Conservation (phyloP, 345 rosid species). For the Lumnitzera racemosa region DNA sequence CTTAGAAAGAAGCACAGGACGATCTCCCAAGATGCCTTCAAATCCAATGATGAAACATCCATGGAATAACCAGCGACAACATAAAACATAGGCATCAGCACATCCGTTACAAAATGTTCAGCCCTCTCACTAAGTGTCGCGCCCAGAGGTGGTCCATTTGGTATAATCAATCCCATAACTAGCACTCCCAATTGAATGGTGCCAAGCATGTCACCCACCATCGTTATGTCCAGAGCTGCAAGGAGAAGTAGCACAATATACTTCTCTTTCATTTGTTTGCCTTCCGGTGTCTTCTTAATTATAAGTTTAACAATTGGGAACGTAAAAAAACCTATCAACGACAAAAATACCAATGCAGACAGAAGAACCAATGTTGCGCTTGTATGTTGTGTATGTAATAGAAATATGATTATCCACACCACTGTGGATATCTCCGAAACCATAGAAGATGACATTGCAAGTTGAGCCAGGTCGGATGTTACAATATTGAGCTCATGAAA, state of each 20-base stretch:
- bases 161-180: slow-evolving; percentile 16
- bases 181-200: slow-evolving; percentile 10
- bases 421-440: neutral
- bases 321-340: neutral
- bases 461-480: slow-evolving; percentile 13
- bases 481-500: slow-evolving; percentile 15
- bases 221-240: neutral
- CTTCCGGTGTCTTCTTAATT: slow-evolving; percentile 1
- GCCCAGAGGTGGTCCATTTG: slow-evolving; percentile 22
- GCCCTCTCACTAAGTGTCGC: slow-evolving; percentile 15
- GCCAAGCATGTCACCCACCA: slow-evolving; percentile 4
- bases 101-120: slow-evolving; percentile 16
- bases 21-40: neutral
- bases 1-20: neutral
- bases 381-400: neutral
- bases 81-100: slow-evolving; percentile 22
- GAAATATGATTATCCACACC: neutral
- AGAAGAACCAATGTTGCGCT: neutral
- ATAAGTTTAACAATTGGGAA: neutral
- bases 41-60: slow-evolving; percentile 10
- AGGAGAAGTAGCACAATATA: slow-evolving; percentile 1
- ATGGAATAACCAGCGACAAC: slow-evolving; percentile 12
- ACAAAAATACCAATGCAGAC: neutral
- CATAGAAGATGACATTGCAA: slow-evolving; percentile 9
- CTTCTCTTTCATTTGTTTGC: slow-evolving; percentile 1